Base-by-base conservation (phyloP, 23 red algal genomes). In the Agarophyton chilense region DNA sequence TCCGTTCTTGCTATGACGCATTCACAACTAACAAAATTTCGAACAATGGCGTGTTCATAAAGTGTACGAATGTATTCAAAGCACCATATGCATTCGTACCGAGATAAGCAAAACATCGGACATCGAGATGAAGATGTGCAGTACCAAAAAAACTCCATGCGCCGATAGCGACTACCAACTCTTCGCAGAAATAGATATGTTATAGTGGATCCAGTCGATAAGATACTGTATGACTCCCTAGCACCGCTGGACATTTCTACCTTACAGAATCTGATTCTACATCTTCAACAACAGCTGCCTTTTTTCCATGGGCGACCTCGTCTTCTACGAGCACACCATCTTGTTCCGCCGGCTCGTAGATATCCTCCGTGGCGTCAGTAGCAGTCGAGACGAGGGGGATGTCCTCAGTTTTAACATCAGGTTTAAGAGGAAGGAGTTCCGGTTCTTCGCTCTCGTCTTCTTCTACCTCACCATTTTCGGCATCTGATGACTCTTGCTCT, bases 311-410 rank as follows among this genome's bases (percentile, higher is more conserved):
- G 10, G 33, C 25, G 16, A 45, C 55, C 22, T 43, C 79, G 32
- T 83, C 79, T 19, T 83, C 79, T n/a, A 26, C 25, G 24, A 56
- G 34, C 12, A 43, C 44, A 17, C 29, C 55, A 16, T 53, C 41
- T 53, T 53, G 47, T 36, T 86, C 82, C 7, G 82, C 82, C 10
- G 82, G 82, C 49, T 86, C 82, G 47, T 86, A 86, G 64, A 86
- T 86, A 45, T 86, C 82, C 82, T 86, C 82, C 35, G 68, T 74
- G 38, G 5, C 33, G 24, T 74, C 68, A 45, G 19, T 32, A 11
- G 40, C 18, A 5, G 40, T 74, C 10, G 40, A 43, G 8, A 24
- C 68, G 43, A 49, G 4, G 6, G 68, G 68, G 10, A 74, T 49
- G 25, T 74, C 68, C 43, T 74, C 68, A 49, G 39, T 74, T 39